Evolutionary conservation across 495 filamentous ascomycete species (phyloP).

Genomic region (Aspergillus indologenus): DNA sequence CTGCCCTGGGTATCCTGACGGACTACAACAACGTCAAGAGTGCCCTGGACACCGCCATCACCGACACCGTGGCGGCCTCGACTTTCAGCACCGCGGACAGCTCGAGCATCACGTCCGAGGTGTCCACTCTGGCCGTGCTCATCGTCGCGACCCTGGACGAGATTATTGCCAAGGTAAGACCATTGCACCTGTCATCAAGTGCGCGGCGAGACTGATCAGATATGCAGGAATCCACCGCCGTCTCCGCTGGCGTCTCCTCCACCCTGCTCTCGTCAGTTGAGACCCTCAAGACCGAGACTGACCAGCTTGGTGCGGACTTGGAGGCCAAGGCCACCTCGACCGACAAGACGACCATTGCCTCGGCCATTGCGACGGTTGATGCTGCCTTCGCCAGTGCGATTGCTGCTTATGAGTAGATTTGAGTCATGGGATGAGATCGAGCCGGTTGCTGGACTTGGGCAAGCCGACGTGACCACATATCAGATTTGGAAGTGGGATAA

Average conservation of each 20-base stretch:
- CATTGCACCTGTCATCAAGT: too few species aligned
- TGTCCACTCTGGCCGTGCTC: not conserved
- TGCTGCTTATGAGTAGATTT: not conserved
- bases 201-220: not conserved
- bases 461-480: too few species aligned
- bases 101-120: not conserved
- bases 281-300: not conserved
- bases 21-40: not conserved
- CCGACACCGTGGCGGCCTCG: not conserved
- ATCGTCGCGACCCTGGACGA: not conserved
- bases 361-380: not conserved
- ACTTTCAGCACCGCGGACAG: not conserved
- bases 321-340: not conserved
- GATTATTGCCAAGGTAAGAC: not conserved
- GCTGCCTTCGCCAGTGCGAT: not conserved
- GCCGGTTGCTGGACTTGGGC: too few species aligned
- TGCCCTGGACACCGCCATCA: constrained; percentile 4
- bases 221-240: not conserved
- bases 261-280: not conserved
- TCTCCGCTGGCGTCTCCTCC: not conserved
- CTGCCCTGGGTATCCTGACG: not conserved
- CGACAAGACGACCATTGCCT: not conserved
- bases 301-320: not conserved
- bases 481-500: not conserved
- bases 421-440: too few species aligned